Evolutionary conservation across 257 asterid species (phyloP).

Genomic region (Solanum chiquidenum): DNA sequence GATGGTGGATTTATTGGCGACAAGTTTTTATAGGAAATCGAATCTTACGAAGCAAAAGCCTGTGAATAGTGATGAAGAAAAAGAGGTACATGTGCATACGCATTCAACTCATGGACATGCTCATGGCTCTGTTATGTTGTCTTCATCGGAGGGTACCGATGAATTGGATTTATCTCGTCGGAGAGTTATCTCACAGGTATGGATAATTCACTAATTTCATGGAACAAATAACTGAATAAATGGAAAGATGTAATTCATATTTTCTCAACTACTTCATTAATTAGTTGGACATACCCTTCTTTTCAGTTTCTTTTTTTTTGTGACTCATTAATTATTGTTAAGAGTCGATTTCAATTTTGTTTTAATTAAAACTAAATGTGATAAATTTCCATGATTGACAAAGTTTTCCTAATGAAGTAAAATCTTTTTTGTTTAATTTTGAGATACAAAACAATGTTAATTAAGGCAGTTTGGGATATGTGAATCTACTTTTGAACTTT

Average conservation of each 20-base stretch:
- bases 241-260: no score
- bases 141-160: neutral
- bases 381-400: neutral
- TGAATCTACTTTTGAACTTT: neutral
- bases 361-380: neutral
- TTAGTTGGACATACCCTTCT: neutral
- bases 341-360: neutral
- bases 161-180: constrained; percentile 2
- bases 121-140: constrained; percentile 1
- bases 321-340: neutral
- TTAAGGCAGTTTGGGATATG: neutral
- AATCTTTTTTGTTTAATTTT: neutral
- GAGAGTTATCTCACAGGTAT: constrained; percentile 17
- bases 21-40: neutral
- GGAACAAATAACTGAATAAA: no score
- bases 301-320: neutral
- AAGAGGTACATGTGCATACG: constrained; percentile 7
- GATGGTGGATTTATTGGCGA: constrained; percentile 6
- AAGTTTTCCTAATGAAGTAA: neutral
- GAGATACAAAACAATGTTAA: neutral
- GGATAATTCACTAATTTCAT: neutral
- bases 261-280: no score
- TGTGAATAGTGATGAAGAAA: constrained; percentile 1
- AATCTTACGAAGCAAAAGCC: neutral
- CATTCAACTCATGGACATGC: constrained; percentile 18